phyloP scores from a whole-genome alignment of 805 yeast species.

The Cyberlindnera euphorbiiphila region DNA sequence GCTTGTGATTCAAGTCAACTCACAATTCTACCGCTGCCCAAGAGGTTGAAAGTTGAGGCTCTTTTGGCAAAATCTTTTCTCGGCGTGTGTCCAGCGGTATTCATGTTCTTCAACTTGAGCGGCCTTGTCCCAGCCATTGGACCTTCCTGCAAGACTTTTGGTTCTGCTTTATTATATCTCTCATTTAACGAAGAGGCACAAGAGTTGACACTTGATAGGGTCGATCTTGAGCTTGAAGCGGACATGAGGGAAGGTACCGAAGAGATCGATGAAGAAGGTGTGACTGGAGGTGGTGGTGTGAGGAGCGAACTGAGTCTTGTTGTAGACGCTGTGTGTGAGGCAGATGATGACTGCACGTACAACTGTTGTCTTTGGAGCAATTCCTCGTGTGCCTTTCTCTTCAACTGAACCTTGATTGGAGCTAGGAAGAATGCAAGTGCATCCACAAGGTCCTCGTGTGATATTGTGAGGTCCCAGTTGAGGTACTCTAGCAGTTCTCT shows the following conservation, averaged over 20 bases:
- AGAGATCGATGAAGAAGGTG: constrained; percentile 25
- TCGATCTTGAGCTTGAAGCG: constrained; percentile 38
- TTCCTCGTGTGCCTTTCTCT: constrained; percentile 24
- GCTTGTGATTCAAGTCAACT: no score
- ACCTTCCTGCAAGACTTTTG: constrained; percentile 9
- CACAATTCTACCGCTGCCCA: constrained; percentile 12
- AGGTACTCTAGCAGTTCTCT: constrained; percentile 77
- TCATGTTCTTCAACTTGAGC: constrained; percentile 23
- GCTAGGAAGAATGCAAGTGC: constrained; percentile 72
- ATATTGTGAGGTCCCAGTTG: constrained; percentile 79
- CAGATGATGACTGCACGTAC: constrained; percentile 20
- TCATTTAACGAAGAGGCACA: constrained; percentile 17
- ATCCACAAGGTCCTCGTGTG: constrained; percentile 62
- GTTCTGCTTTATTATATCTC: constrained; percentile 10
- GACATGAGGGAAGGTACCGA: constrained; percentile 39
- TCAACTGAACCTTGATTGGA: constrained; percentile 53
- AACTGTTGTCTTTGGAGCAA: constrained; percentile 25
- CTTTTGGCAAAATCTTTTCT: constrained; percentile 10
- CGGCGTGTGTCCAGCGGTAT: constrained; percentile 13
- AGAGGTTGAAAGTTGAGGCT: constrained; percentile 11
- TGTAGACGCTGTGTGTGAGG: constrained; percentile 17
- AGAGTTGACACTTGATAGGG: constrained; percentile 27
- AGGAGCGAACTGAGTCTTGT: constrained; percentile 15
- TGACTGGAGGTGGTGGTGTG: constrained; percentile 19
- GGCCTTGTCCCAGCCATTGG: constrained; percentile 17